Base-by-base conservation (phyloP, 1,284 basidiomycete species). In the Farysia itapuensis region DNA sequence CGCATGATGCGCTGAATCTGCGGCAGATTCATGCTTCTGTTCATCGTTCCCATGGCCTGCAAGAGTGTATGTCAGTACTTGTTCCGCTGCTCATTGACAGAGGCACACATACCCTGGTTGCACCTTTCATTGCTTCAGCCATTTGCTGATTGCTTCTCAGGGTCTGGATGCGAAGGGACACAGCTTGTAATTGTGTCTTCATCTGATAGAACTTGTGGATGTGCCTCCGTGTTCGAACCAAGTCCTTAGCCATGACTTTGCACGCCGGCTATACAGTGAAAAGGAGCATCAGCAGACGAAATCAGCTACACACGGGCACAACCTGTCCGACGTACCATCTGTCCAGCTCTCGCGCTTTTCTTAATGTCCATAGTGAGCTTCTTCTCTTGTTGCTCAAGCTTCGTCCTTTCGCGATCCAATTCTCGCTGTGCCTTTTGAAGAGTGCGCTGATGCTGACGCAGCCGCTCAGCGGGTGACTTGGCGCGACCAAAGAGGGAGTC, bases 191-290 rank as follows among this genome's bases (percentile, higher is more conserved):
- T 75, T 98, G 95, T 1, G 95, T 98, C 52, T 90, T 84, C 94
- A 98, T 98, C 77, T 94, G 90, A 72, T 96, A 91, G 81, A 98
- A 98, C 78, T 97, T 98, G 78, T 97, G 92, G 23, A 95, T 83
- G 77, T 98, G 97, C 72, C 89, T 84, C 39, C 95, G 82, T 19
- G 94, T 97, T 58, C 95, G 84, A 58, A 98, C 92, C 46, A 99
- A 86, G 77, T 99, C 95, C 78, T 95, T 96, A 26, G 95, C 95
- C 87, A 97, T 95, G 56, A 98, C 88, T 81, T 97, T 98, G 82
- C 93, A 97, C 12, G 74, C 74, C 5, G 61, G 45, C 67, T 70
- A 12, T 25, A 22, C 39, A 33, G 31, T 9, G 11, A 19, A 33
- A 9, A 33, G 9, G 26, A 28, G 26, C 26, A 9, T 11, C 11